phyloP scores from a whole-genome alignment of 768 basidiomycete genomes.

The Psilocybe subaeruginosa region DNA sequence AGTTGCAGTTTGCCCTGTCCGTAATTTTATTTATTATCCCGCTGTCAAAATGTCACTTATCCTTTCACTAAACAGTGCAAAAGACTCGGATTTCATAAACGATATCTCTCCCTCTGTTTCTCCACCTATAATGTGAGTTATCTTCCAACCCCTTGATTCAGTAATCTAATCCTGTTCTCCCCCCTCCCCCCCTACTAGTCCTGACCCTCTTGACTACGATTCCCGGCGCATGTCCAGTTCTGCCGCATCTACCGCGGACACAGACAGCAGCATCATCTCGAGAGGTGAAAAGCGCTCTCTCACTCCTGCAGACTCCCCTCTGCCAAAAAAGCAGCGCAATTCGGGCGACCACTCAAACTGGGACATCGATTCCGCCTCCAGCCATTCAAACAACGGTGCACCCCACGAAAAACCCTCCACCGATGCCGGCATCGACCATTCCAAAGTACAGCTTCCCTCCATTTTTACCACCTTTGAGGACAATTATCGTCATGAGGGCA shows the following conservation, averaged over 20 bases:
- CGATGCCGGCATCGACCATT: conserved; percentile 44
- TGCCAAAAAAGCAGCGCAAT: conserved; percentile 52
- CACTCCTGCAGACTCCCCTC: conserved; percentile 59
- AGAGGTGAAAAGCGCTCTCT: conserved; percentile 61
- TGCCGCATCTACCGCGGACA: conserved; percentile 68
- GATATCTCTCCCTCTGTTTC: conserved; percentile 51
- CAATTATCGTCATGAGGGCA: conserved; percentile 53
- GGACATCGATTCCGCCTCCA: conserved; percentile 34
- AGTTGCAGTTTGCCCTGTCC: conserved; percentile 63
- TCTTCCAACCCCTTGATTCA: neutral
- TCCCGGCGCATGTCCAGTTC: conserved; percentile 79
- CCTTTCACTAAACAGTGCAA: conserved; percentile 2
- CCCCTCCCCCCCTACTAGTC: conserved; percentile 26
- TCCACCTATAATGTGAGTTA: conserved; percentile 47
- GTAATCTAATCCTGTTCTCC: conserved; percentile 11
- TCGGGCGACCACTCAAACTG: conserved; percentile 34
- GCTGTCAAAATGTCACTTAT: conserved; percentile 26
- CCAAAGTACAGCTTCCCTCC: conserved; percentile 72
- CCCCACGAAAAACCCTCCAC: conserved; percentile 39
- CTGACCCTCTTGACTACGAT: conserved; percentile 57
- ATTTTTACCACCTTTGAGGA: conserved; percentile 75
- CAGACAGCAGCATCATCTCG: conserved; percentile 62
- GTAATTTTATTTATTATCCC: conserved; percentile 24
- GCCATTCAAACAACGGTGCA: conserved; percentile 26
- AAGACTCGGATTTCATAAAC: conserved; percentile 43